Evolutionary conservation across 371 early-diverging fungal genomes (phyloP), one percentile per base, ranked within the genome.

Genomic region (Zopfochytrium polystomum): DNA sequence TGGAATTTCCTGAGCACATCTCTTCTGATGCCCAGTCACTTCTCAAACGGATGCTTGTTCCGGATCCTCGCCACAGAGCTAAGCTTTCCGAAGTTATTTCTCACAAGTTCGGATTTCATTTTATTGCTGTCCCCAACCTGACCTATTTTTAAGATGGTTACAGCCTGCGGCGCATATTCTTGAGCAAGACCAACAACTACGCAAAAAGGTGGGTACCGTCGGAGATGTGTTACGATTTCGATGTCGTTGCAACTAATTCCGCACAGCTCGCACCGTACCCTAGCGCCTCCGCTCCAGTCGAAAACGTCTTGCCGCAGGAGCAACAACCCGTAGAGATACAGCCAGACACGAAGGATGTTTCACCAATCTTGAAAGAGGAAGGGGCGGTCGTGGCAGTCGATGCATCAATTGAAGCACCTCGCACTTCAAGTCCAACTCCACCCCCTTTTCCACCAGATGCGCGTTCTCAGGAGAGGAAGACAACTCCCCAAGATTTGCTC

Each of bases 1-100:
- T 94, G 3, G 88, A 88, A 3, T 94, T 92, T 66, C 96, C 96
- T 0, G 92, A 93, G 9, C 87, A 91, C 71, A 88, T 96, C 58
- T 82, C 88, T 31, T 67, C 79, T 7, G 86, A 85, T 52, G 94
- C 96, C 3, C 80, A 88, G 42, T 83, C 87, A 66, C 74, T 99
- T 52, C 72, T 98, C 33, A 57, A 53, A 15, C 83, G 88, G 56
- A 97, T 98, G 88, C 76, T 98, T 27, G 93, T 93, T 9, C 90
- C 92, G 15, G 91, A 94, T 70, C 96, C 96, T 11, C 69, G 79
- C 44, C 82, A 87, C 62, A 75, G 99, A 43, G 91, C 93, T 42
- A 84, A 87, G 18, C 90, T 97, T 80, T 78, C 84, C 50, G 83
- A 87, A 26, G 90, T 97, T 59, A 91, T 90, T 85, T 69, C 74